phyloP scores from a whole-genome alignment of 768 basidiomycete genomes.

The Gyrodon lividus region DNA sequence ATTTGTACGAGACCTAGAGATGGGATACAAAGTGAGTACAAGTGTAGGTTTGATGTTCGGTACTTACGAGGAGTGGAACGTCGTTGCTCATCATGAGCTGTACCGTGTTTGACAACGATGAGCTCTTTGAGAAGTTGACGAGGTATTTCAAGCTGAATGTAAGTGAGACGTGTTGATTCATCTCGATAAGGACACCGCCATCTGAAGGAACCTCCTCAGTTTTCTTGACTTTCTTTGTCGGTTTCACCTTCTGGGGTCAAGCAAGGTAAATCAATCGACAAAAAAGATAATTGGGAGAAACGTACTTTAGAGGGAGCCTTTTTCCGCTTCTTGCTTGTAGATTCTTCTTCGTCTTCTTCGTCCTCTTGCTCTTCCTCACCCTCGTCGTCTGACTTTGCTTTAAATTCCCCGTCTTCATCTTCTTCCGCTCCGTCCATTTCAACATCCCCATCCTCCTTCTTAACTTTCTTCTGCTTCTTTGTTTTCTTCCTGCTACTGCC shows the following conservation, averaged over 20 bases:
- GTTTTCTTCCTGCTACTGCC: constrained; percentile 28
- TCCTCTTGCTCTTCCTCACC: constrained; percentile 49
- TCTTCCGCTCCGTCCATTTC: constrained; percentile 53
- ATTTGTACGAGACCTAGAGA: constrained; percentile 80
- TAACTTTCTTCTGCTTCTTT: constrained; percentile 44
- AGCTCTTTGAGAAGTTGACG: constrained; percentile 92
- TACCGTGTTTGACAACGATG: constrained; percentile 68
- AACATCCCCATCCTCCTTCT: constrained; percentile 41
- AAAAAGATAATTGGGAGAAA: not conserved
- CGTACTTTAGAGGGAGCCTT: constrained; percentile 52
- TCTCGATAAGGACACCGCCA: constrained; percentile 72
- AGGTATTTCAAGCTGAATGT: constrained; percentile 98
- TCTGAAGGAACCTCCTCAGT: constrained; percentile 51
- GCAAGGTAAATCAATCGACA: not conserved
- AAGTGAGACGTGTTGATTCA: constrained; percentile 87
- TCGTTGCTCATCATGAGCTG: constrained; percentile 90
- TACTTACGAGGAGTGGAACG: constrained; percentile 78
- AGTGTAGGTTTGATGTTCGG: not conserved
- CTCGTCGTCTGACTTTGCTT: constrained; percentile 44
- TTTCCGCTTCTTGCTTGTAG: constrained; percentile 68
- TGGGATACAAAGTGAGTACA: not conserved
- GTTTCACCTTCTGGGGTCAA: constrained; percentile 31
- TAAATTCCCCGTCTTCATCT: constrained; percentile 41
- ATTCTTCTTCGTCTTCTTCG: constrained; percentile 48
- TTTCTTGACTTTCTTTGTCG: constrained; percentile 61